phyloP scores from a whole-genome alignment of 2,329 filamentous ascomycete species.

The Didymella sp. region DNA sequence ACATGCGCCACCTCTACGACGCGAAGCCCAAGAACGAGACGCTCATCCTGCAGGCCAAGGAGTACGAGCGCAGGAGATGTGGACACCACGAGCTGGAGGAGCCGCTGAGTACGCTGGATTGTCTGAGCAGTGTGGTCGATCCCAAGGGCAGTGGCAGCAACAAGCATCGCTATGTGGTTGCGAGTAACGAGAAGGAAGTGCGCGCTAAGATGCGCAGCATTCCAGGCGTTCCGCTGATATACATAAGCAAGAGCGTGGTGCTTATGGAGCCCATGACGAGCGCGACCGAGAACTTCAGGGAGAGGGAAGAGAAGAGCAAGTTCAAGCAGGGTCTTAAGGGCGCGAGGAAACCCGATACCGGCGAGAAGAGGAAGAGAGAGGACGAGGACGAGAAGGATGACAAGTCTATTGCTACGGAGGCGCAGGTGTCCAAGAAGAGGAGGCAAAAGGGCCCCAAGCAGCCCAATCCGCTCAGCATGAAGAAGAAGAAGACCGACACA shows the following conservation, averaged over 20 bases:
- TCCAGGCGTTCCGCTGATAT: conserved; percentile 76
- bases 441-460: conserved; percentile 66
- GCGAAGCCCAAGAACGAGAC: conserved; percentile 60
- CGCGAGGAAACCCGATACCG: conserved; percentile 39
- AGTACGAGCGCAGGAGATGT: conserved; percentile 76
- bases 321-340: conserved; percentile 72
- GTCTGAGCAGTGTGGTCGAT: conserved; percentile 77
- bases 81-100: conserved; percentile 78
- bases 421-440: conserved; percentile 58
- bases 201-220: conserved; percentile 70
- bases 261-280: conserved; percentile 79
- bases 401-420: conserved; percentile 30
- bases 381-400: conserved; percentile 58
- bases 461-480: conserved; percentile 74
- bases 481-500: conserved; percentile 67
- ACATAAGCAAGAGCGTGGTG: conserved; percentile 81
- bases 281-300: conserved; percentile 67
- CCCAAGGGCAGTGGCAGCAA: conserved; percentile 74
- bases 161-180: conserved; percentile 80
- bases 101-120: conserved; percentile 73
- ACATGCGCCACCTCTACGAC: conserved; percentile 78
- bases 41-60: conserved; percentile 78
- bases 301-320: conserved; percentile 75
- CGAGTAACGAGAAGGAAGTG: conserved; percentile 72
- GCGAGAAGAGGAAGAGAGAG: conserved; percentile 48